These are phyloP conservation scores for Bondarzewia mesenterica DNA, from an alignment of 1,284 basidiomycete genomes.

Conservation along the genomic window DNA sequence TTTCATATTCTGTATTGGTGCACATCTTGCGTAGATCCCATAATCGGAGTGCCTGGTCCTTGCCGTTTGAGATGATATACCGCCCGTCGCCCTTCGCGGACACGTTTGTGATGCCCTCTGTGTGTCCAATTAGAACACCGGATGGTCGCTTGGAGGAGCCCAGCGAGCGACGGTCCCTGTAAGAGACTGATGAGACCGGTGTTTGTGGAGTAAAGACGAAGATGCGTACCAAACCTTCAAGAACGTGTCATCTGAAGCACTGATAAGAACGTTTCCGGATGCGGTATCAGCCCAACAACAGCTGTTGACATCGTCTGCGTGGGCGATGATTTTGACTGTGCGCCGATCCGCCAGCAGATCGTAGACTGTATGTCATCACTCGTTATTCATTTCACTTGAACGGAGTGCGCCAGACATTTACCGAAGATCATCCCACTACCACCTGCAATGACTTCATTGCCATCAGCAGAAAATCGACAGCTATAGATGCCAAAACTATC, in stretches of 20 bases:
- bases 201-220: background rate
- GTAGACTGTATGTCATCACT: slow-evolving; percentile 53
- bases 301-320: slow-evolving; percentile 89
- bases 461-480: slow-evolving; percentile 93
- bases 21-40: slow-evolving; percentile 97
- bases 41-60: slow-evolving; percentile 87
- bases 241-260: slow-evolving; percentile 90
- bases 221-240: slow-evolving; percentile 84
- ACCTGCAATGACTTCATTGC: slow-evolving; percentile 82
- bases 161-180: slow-evolving; percentile 87
- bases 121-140: slow-evolving; percentile 90
- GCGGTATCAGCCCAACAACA: slow-evolving; percentile 92
- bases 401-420: slow-evolving; percentile 21
- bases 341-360: slow-evolving; percentile 78
- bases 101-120: slow-evolving; percentile 88
- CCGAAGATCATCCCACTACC: slow-evolving; percentile 75
- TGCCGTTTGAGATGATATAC: slow-evolving; percentile 95
- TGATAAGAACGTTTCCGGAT: slow-evolving; percentile 89
- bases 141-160: slow-evolving; percentile 76
- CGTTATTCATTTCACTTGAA: background rate
- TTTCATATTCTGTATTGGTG: slow-evolving; percentile 61
- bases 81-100: slow-evolving; percentile 89
- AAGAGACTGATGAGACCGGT: background rate
- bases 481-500: slow-evolving; percentile 79
- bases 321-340: slow-evolving; percentile 79